Percentiles rank a stretch among this genome's conserved stretches.
Conservation (phyloP, 768 basidiomycete species). For the Podaxis carcinomalis region DNA sequence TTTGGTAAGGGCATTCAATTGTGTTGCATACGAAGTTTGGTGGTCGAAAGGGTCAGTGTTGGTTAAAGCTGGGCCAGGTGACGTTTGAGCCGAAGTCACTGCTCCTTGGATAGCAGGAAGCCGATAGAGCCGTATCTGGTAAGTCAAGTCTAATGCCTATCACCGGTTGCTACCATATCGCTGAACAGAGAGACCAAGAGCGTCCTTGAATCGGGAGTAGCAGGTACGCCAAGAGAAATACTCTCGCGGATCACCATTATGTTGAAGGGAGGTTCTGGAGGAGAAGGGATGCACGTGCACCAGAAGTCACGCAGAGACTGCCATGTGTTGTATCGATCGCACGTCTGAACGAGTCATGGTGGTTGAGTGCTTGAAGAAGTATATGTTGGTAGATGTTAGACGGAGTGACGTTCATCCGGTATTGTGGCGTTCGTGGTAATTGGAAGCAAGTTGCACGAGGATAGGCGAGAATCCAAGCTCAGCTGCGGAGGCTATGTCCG, state of each 20-base stretch:
- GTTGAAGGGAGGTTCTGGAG: no score
- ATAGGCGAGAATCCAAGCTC: not conserved
- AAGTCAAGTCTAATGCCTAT: not conserved
- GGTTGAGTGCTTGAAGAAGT: not conserved
- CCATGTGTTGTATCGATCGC: not conserved
- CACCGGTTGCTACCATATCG: no score
- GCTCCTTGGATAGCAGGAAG: not conserved
- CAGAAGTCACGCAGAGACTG: no score
- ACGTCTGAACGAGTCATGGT: not conserved
- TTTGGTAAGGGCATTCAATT: not conserved
- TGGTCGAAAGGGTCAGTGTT: not conserved
- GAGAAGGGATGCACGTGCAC: no score
- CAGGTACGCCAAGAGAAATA: no score
- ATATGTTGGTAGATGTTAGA: slow-evolving; percentile 11
- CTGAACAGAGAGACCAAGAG: no score
- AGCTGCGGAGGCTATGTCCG: not conserved
- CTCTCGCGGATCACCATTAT: no score
- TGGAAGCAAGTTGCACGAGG: not conserved
- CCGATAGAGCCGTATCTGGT: not conserved
- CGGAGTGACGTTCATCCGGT: slow-evolving; percentile 15
- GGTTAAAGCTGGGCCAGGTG: not conserved
- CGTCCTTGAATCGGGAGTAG: no score
- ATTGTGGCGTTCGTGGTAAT: not conserved
- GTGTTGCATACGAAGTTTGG: not conserved
- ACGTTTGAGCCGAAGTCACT: not conserved